A percentile compares a stretch with the other conserved stretches of the same genome.
These are phyloP conservation scores for Tuber indicum DNA, from an alignment of 495 filamentous ascomycete genomes.

Conservation along the genomic window DNA sequence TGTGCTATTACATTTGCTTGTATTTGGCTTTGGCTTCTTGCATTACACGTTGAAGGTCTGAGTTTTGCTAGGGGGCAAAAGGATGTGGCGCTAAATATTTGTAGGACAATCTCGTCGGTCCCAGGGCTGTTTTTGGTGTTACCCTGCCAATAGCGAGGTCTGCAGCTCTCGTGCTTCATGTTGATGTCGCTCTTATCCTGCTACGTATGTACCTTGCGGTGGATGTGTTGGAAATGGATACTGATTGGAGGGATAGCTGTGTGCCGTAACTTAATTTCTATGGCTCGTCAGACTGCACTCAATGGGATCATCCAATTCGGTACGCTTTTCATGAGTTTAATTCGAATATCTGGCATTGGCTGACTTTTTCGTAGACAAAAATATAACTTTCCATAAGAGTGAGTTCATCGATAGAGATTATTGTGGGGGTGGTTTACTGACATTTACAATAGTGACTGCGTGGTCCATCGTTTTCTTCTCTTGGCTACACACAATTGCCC, in stretches of 20 bases:
- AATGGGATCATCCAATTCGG: conserved; percentile 71
- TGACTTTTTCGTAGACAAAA: conserved; percentile 53
- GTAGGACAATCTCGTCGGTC: conserved; percentile 55
- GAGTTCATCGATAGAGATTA: conserved; percentile 7
- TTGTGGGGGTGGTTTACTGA: conserved; percentile 9
- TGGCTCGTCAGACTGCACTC: conserved; percentile 65
- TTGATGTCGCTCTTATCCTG: conserved; percentile 68
- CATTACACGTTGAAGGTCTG: conserved; percentile 60
- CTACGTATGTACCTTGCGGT: conserved; percentile 47
- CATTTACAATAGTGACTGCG: conserved; percentile 50
- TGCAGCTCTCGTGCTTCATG: conserved; percentile 63
- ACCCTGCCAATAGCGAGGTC: conserved; percentile 67
- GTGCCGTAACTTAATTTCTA: conserved; percentile 69
- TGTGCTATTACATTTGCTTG: conserved; percentile 57
- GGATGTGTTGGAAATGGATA: background rate
- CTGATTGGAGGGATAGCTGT: conserved; percentile 48
- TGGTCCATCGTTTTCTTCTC: conserved; percentile 79
- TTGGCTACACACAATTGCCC: conserved; percentile 71
- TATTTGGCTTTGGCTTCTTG: conserved; percentile 69
- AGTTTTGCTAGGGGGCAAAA: background rate
- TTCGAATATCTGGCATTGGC: conserved; percentile 5
- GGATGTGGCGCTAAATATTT: background rate
- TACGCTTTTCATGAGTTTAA: conserved; percentile 25
- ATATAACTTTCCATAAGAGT: conserved; percentile 73
- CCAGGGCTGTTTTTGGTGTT: conserved; percentile 58